A percentile compares a stretch with the other conserved stretches of the same genome.
Conservation (phyloP, 345 rosid species). For the Populus ilicifolia region DNA sequence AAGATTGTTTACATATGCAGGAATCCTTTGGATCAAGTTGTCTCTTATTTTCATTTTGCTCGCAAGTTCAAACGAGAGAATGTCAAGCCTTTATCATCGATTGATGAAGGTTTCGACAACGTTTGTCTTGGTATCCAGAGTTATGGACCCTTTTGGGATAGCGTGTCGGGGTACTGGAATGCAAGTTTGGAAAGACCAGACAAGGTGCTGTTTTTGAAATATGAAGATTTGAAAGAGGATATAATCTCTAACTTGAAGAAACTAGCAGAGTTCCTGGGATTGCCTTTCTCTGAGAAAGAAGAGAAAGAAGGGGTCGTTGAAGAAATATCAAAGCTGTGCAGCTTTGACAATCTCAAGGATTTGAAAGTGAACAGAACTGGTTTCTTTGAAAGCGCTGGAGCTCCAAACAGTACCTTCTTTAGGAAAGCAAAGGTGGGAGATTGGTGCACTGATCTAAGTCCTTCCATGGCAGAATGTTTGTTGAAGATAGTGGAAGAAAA, state of each 20-base stretch:
- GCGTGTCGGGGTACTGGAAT: conserved; percentile 32
- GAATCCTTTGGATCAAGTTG: conserved; percentile 22
- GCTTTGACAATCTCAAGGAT: background rate
- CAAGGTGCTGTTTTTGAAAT: conserved; percentile 28
- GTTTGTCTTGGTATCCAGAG: conserved; percentile 17
- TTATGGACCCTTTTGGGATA: conserved; percentile 42
- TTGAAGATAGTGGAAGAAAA: conserved; percentile 35
- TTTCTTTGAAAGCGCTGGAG: background rate
- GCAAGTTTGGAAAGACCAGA: conserved; percentile 22
- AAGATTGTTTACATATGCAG: conserved; percentile 20
- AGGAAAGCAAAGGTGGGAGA: conserved; percentile 21
- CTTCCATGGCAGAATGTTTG: conserved; percentile 8
- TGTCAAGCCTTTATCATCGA: background rate
- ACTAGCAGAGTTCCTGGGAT: conserved; percentile 1
- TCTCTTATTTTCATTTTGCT: background rate
- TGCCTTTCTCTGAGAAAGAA: conserved; percentile 12
- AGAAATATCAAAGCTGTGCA: background rate
- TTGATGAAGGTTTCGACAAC: conserved; percentile 33
- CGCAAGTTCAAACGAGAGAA: conserved; percentile 14
- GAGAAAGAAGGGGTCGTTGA: conserved; percentile 9
- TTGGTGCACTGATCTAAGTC: conserved; percentile 7
- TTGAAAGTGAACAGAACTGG: background rate
- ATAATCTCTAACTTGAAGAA: conserved; percentile 15
- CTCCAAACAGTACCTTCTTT: conserved; percentile 5
- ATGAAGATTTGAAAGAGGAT: conserved; percentile 38